Percentiles rank a stretch among this genome's conserved stretches.
Conservation (phyloP, 1,284 basidiomycete genomes). For the Malassezia dermatis region DNA sequence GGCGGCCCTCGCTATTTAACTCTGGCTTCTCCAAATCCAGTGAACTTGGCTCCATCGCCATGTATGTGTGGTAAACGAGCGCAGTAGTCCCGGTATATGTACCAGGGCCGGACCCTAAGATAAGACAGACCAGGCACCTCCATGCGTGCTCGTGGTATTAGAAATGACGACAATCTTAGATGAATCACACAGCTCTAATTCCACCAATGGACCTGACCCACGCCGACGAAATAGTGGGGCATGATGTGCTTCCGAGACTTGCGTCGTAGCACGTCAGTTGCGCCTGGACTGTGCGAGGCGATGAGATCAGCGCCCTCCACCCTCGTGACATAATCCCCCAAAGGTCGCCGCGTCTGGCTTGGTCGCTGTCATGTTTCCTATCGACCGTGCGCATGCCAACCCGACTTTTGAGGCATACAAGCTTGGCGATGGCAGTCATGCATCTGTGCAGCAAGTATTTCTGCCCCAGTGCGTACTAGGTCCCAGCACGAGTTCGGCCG, state of each 20-base stretch:
- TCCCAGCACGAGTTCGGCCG: background rate
- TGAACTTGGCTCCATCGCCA: background rate
- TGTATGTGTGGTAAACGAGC: too few relatives aligned
- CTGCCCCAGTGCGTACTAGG: background rate
- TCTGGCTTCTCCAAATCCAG: background rate
- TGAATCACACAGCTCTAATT: background rate
- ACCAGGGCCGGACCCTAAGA: background rate
- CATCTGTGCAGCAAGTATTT: background rate
- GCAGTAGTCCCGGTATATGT: background rate
- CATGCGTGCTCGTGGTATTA: background rate
- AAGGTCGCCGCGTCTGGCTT: background rate
- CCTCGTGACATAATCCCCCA: background rate
- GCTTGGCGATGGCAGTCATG: background rate
- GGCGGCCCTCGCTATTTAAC: background rate
- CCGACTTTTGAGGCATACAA: slow-evolving; percentile 11
- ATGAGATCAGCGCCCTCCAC: background rate
- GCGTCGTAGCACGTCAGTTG: background rate
- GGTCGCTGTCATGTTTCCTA: slow-evolving; percentile 1
- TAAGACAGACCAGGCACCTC: background rate
- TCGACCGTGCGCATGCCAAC: background rate
- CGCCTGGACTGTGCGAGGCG: background rate
- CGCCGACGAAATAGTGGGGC: too few relatives aligned
- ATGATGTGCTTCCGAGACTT: background rate
- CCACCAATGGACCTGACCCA: too few relatives aligned
- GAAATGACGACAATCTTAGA: background rate